Conservation (phyloP, 257 asterid species). For the Solanum acaule region DNA sequence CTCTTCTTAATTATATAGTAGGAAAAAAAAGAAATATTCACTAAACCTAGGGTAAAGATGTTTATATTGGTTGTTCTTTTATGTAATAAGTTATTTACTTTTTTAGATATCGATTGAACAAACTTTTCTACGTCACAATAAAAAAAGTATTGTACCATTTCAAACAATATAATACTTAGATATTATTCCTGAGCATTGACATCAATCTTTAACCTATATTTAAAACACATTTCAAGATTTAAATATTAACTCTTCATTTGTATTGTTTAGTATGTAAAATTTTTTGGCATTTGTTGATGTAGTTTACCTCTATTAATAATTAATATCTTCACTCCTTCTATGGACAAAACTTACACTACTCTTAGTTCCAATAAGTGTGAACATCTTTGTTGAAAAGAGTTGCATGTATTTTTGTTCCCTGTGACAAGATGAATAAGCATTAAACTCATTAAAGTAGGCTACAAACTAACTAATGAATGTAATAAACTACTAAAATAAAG, state of each 20-base stretch:
- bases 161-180: background rate
- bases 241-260: too few relatives aligned
- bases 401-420: too few relatives aligned
- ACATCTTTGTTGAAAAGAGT: too few relatives aligned
- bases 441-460: too few relatives aligned
- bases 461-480: too few relatives aligned
- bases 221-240: background rate
- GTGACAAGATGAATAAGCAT: too few relatives aligned
- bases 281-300: background rate
- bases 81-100: background rate
- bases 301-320: background rate
- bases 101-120: background rate
- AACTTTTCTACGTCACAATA: background rate
- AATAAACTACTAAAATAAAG: too few relatives aligned
- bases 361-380: too few relatives aligned
- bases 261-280: background rate
- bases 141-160: background rate
- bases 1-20: too few relatives aligned
- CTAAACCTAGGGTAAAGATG: background rate
- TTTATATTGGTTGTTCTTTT: background rate
- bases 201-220: background rate
- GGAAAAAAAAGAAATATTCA: too few relatives aligned
- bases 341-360: background rate
- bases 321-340: background rate
- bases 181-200: background rate